Conservation (phyloP, 805 yeast genomes). For the Starmerella sirachaensis region DNA sequence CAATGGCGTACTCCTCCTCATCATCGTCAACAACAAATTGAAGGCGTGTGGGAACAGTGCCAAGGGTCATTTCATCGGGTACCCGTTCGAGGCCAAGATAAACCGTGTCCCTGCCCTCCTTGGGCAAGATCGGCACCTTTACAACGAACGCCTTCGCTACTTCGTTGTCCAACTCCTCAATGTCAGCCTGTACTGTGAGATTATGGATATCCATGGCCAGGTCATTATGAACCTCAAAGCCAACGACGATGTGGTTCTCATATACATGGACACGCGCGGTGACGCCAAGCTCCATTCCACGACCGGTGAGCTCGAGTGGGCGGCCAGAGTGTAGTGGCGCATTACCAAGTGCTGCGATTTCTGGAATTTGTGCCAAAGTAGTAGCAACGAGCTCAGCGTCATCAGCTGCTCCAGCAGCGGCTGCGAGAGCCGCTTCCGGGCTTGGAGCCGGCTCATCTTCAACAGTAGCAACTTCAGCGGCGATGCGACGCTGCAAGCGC, state of each 20-base stretch:
- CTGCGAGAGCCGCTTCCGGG: conserved; percentile 17
- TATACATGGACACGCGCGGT: conserved; percentile 73
- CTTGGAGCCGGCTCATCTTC: conserved; percentile 11
- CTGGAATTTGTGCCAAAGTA: conserved; percentile 59
- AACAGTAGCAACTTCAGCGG: conserved; percentile 6
- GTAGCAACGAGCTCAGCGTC: conserved; percentile 39
- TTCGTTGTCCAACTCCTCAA: conserved; percentile 37
- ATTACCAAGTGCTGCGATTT: conserved; percentile 60
- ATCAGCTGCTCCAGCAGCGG: conserved; percentile 1
- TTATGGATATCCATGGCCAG: conserved; percentile 67
- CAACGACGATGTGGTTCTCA: conserved; percentile 57
- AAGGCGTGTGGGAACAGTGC: conserved; percentile 51
- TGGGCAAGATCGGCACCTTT: conserved; percentile 59
- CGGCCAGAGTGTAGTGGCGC: conserved; percentile 57
- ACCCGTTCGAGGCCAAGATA: conserved; percentile 67
- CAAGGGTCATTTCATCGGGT: conserved; percentile 32
- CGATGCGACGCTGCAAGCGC: conserved; percentile 13
- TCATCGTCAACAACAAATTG: conserved; percentile 74
- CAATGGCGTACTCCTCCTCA: conserved; percentile 88
- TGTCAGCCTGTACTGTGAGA: conserved; percentile 42
- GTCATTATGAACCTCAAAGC: conserved; percentile 77
- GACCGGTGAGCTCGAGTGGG: conserved; percentile 64
- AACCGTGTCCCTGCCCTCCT: conserved; percentile 58
- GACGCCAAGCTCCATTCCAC: conserved; percentile 87
- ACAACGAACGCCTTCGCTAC: conserved; percentile 55